Base-by-base conservation (phyloP, 1,284 basidiomycete species). In the Trametes hirsuta region DNA sequence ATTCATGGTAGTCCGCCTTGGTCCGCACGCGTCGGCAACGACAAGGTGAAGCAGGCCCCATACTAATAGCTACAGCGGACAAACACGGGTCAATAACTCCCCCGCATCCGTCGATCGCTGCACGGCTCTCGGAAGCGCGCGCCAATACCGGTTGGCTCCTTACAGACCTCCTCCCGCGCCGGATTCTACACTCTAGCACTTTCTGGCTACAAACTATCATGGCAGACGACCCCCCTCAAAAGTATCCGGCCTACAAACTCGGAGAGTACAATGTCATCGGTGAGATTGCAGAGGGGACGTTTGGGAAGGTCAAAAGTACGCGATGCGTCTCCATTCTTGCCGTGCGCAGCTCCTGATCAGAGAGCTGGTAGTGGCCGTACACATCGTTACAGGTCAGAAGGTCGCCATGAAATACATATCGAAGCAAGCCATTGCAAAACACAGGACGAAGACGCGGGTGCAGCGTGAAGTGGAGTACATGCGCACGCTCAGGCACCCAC, bases 331-430 rank as follows among this genome's bases (percentile, higher is more conserved):
- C 53, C 53, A 61, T 55, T 60, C 42, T 60, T 61, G 41, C 53
- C 34, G 51, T 22, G 53, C 18, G 18, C 34, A 14, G 42, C 51
- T 54, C 35, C 53, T 65, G 34, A 60, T 40, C n/a, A 15, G 25
- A 11, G 50, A 44, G 36, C 63, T 61, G 52, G 48, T 74, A 98
- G 95, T 97, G 83, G 97, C 95, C 36, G 88, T 88, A 12, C 97
- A 99, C 75, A 92, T 92, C 45, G 86, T 98, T 66, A 98, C 97
- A 0, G 95, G 95, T 0, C 94, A 98, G 72, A 89, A 90, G 68
- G 97, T 99, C 45, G 97, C 97, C 3, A 95, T 99, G 91, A 98
- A 98, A 81, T 95, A 94, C 72, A 95, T 98, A 70, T 95, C 94
- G 61, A 95, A 97, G 73, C 91, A 93, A 59, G 95, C 94, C 70